These are phyloP conservation scores for Takashimella tepidaria DNA, from an alignment of 1,284 basidiomycete species.

Conservation along the genomic window DNA sequence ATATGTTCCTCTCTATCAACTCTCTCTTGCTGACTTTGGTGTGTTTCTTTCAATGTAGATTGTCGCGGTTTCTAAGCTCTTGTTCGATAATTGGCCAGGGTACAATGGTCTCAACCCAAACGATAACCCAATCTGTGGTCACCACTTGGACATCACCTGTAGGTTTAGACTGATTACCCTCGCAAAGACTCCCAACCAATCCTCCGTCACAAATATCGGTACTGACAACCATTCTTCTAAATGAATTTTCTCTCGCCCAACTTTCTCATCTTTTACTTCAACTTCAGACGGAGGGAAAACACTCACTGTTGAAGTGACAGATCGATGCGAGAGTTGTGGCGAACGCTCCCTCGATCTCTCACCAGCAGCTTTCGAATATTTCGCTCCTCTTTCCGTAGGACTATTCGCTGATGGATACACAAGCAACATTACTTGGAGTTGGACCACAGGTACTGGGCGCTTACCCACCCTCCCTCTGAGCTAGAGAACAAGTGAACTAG, in stretches of 20 bases:
- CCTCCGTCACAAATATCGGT: conserved; percentile 1
- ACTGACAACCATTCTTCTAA: too few species aligned
- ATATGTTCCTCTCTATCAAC: too few species aligned
- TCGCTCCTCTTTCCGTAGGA: conserved; percentile 40
- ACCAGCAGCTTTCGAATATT: conserved; percentile 46
- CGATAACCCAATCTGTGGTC: conserved; percentile 52
- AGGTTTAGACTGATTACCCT: too few species aligned
- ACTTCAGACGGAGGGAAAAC: conserved; percentile 42
- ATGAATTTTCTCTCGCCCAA: too few species aligned
- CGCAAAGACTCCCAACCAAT: too few species aligned
- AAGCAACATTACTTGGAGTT: conserved; percentile 33
- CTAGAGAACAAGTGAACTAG: too few species aligned
- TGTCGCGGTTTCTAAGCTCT: conserved; percentile 47
- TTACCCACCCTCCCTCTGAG: conserved; percentile 11
- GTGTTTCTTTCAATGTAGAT: conserved; percentile 22
- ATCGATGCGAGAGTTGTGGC: conserved; percentile 51
- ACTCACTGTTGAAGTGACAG: conserved; percentile 48
- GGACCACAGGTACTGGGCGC: conserved; percentile 22
- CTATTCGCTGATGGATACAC: conserved; percentile 24
- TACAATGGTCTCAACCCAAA: conserved; percentile 49
- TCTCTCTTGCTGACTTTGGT: too few species aligned
- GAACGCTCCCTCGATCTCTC: conserved; percentile 50
- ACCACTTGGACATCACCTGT: conserved; percentile 47
- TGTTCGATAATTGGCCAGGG: conserved; percentile 51
- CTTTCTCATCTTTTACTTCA: too few species aligned